phyloP scores from a whole-genome alignment of 2,329 filamentous ascomycete species.

The Exophiala xenobiotica region DNA sequence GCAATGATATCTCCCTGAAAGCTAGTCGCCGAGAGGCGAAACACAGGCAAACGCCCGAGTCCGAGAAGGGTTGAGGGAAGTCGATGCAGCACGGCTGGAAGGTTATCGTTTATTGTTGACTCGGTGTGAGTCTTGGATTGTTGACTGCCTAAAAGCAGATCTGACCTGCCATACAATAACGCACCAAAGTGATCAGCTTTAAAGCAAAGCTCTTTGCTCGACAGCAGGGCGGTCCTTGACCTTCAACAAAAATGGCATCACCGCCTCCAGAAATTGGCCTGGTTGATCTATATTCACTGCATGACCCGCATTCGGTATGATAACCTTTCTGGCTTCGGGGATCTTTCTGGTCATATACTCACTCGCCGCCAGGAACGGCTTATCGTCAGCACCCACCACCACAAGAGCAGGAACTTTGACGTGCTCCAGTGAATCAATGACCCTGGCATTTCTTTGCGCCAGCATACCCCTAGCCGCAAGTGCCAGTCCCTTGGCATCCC shows the following conservation, averaged over 20 bases:
- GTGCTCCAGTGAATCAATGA: conserved; percentile 10
- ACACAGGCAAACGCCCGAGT: no score
- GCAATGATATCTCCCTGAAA: no score
- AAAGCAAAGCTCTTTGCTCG: neutral
- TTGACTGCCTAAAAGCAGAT: no score
- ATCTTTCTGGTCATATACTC: conserved; percentile 26
- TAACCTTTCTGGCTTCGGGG: conserved; percentile 18
- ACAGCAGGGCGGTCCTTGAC: neutral
- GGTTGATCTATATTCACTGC: conserved; percentile 16
- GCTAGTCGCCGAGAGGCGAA: no score
- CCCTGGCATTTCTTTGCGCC: conserved; percentile 15
- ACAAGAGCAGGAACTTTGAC: conserved; percentile 22
- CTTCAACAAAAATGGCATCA: conserved; percentile 17
- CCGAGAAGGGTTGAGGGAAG: no score
- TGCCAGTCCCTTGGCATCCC: conserved; percentile 19
- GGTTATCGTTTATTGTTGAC: no score
- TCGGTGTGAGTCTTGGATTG: no score
- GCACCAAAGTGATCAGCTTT: no score
- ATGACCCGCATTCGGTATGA: conserved; percentile 16
- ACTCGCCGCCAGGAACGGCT: conserved; percentile 22
- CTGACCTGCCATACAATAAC: no score
- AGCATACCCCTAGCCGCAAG: conserved; percentile 25
- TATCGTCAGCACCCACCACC: conserved; percentile 23
- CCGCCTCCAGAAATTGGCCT: conserved; percentile 14
- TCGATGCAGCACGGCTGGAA: no score